Conservation (phyloP, 2,329 filamentous ascomycete genomes). For the Sclerotinia trifoliorum region DNA sequence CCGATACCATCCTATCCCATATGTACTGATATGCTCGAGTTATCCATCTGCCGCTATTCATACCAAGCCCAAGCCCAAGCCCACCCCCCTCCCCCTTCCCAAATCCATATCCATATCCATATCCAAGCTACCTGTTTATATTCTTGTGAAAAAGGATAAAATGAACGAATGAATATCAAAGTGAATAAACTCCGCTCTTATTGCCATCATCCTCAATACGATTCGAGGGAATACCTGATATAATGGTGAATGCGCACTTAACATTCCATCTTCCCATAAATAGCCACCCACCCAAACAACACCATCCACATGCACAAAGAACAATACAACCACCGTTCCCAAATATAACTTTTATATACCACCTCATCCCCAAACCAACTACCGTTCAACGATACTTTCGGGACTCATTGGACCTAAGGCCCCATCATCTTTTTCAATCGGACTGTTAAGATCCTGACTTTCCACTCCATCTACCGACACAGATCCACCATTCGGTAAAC, state of each 20-base stretch:
- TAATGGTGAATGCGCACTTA: background rate
- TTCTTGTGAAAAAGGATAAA: background rate
- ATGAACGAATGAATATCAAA: background rate
- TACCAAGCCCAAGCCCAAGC: background rate
- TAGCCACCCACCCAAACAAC: background rate
- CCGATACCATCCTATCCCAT: constrained; percentile 7
- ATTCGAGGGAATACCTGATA: background rate
- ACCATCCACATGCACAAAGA: background rate
- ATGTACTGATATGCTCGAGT: constrained; percentile 11
- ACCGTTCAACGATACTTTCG: constrained; percentile 52
- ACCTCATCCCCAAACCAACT: background rate
- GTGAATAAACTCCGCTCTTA: background rate
- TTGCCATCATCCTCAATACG: background rate
- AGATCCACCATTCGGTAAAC: constrained; percentile 33
- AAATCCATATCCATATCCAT: background rate
- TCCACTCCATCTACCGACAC: constrained; percentile 57
- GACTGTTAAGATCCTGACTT: constrained; percentile 52
- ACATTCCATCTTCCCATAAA: background rate
- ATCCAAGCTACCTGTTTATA: background rate
- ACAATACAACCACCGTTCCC: background rate
- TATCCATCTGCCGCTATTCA: background rate
- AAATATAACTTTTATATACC: constrained; percentile 15
- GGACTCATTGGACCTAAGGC: constrained; percentile 80
- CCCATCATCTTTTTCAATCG: constrained; percentile 66
- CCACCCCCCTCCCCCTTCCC: background rate